Evolutionary conservation across 805 yeast species (phyloP), one percentile per base, ranked within the genome.

Genomic region (Pichia sporocuriosa): DNA sequence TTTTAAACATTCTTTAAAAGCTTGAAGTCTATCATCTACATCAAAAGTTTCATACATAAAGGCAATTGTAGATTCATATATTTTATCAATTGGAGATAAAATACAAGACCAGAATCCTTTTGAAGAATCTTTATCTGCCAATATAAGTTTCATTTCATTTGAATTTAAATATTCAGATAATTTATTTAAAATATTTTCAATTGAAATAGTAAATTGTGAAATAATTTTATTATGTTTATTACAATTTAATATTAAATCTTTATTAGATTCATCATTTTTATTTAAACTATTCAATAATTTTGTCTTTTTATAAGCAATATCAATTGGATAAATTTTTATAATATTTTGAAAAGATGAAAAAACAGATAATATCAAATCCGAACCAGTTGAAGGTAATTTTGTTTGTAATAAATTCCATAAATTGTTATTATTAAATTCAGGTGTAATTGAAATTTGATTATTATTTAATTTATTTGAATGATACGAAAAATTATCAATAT

Each of bases 11-110:
- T 69, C 71, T 35, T 69, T 74, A n/a, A 85, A 68, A 27, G 88
- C 86, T 58, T 84, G 95, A 27, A 76, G 62, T 53, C 96, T 72
- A 15, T 89, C 96, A 42, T 77, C 79, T 12, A 80, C 84, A 57
- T 87, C 94, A 58, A 76, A 83, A 0, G 84, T 76, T 49, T 84
- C 90, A 52, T 83, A 81, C 3, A 88, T 57, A 17, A 86, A 68
- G 47, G 81, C 81, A 6, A 84, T 70, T 1, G 89, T 82, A 1
- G 81, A 70, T 54, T 85, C 87, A 45, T 79, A 81, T 4, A 81
- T 60, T 15, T 62, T 63, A 19, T 66, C 66, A 37, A 73, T 67
- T 0, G 88, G 77, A 0, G 89, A 77, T 41, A 86, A 75, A 3
- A 85, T 63, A 55, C 85, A 78, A 1, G 87, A 71, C 85, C 94